Evolutionary conservation across 75 land plant species (phyloP), one percentile per base, ranked within the genome.

Genomic region (Pinus taeda): DNA sequence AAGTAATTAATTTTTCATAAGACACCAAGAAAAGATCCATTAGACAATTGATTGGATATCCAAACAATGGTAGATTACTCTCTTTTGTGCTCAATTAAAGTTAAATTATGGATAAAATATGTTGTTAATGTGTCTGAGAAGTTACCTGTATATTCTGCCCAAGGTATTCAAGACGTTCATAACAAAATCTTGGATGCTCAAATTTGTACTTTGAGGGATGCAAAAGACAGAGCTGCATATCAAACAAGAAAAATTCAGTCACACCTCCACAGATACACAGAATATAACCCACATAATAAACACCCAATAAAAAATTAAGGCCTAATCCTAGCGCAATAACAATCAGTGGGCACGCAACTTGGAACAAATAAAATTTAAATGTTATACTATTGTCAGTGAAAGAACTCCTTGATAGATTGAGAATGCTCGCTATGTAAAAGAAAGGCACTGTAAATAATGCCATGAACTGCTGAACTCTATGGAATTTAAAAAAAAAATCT

Each of bases 121-220:
- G 53, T 3, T 14, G 42, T 69, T 8, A 69, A 42, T 20, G 22
- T 39, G 49, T 2, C 55, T 57, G 15, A 73, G 65, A 21, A 6
- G 37, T 65, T 83, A 93, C 98, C 98, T 96, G 98, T 71, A 96
- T 88, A 81, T 96, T 96, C 79, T 88, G 90, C 60, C 98, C 98
- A 30, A 93, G 71, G 69, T 90, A 96, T 73, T 96, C 98, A 63
- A 96, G 83, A n/a, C 98, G 80, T 63, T 96, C 98, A 61, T 60
- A 86, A 77, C 97, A 93, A 79, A 96, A 96, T 6, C 98, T 88
- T 57, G 98, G 98, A 82, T 96, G 98, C 80, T 91, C 91, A 75
- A 84, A 78, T 73, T 96, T 96, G 85, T 88, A 66, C 59, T 83
- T 88, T 14, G 94, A 93, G 26, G 98, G 97, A 77, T 96, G 98